phyloP scores from a whole-genome alignment of 2,329 filamentous ascomycete genomes.

The Calycina herbarum region DNA sequence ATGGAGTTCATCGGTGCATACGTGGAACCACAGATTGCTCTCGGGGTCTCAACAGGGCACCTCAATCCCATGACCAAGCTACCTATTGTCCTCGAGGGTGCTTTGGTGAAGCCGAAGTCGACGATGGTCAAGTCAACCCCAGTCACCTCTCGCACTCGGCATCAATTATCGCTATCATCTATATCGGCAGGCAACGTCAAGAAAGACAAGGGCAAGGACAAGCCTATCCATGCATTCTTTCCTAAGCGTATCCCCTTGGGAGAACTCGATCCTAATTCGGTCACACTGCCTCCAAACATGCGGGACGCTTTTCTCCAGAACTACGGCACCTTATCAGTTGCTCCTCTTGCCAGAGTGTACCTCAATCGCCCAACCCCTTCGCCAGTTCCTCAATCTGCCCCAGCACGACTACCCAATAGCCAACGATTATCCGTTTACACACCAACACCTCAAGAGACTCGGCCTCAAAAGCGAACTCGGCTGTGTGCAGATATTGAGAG shows the following conservation, averaged over 20 bases:
- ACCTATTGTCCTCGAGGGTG: conserved; percentile 40
- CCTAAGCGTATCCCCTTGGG: conserved; percentile 62
- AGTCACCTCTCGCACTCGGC: conserved; percentile 25
- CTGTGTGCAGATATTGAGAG: conserved; percentile 49
- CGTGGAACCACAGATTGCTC: conserved; percentile 68
- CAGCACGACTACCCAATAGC: conserved; percentile 27
- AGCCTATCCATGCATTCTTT: conserved; percentile 65
- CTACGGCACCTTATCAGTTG: conserved; percentile 54
- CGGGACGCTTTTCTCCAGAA: conserved; percentile 57
- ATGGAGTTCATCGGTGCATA: conserved; percentile 80
- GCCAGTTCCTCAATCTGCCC: conserved; percentile 37
- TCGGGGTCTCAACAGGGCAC: conserved; percentile 75
- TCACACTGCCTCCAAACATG: conserved; percentile 66
- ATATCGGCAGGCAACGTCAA: conserved; percentile 28
- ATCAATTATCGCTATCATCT: conserved; percentile 34
- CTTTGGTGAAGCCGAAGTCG: conserved; percentile 24
- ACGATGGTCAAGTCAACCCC: conserved; percentile 25
- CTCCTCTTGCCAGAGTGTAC: conserved; percentile 42
- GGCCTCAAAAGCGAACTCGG: conserved; percentile 50
- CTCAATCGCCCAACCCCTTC: conserved; percentile 28
- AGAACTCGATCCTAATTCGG: conserved; percentile 66
- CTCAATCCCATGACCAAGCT: conserved; percentile 88
- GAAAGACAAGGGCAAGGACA: conserved; percentile 55
- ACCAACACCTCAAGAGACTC: conserved; percentile 46
- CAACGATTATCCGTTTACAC: conserved; percentile 37